Percentiles rank a stretch among this genome's conserved stretches.
phyloP scores from a whole-genome alignment of 768 basidiomycete genomes.

The Amanita pallidorosea region DNA sequence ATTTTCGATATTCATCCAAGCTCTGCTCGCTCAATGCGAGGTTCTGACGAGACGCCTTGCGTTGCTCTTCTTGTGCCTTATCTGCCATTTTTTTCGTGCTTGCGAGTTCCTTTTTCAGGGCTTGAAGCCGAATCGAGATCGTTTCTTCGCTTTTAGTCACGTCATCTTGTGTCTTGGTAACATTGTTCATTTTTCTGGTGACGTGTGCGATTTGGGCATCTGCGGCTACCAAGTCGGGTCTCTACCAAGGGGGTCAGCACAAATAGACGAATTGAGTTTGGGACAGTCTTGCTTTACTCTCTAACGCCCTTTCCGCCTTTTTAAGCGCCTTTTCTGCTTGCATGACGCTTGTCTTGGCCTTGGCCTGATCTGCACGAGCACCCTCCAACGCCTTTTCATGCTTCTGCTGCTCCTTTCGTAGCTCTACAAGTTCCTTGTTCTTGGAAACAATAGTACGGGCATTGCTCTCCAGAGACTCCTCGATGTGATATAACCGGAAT shows the following conservation, averaged over 20 bases:
- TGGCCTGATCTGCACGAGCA: constrained; percentile 74
- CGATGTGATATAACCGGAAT: constrained; percentile 86
- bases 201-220: constrained; percentile 88
- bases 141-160: constrained; percentile 44
- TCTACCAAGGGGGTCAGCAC: constrained; percentile 29
- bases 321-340: constrained; percentile 85
- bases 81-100: constrained; percentile 61
- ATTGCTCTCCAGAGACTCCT: constrained; percentile 68
- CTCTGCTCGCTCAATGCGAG: constrained; percentile 74
- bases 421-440: constrained; percentile 57
- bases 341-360: constrained; percentile 60
- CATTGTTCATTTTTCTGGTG: constrained; percentile 65
- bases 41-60: constrained; percentile 62
- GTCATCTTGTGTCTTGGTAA: constrained; percentile 49
- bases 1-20: constrained; percentile 75
- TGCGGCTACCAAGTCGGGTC: constrained; percentile 72
- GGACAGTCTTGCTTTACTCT: constrained; percentile 51
- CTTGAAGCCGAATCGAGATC: constrained; percentile 36
- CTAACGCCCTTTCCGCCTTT: constrained; percentile 81
- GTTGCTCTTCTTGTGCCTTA: constrained; percentile 72
- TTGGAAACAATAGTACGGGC: constrained; percentile 59
- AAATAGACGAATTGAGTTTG: neutral
- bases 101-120: constrained; percentile 53
- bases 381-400: constrained; percentile 65
- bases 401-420: constrained; percentile 57